These are phyloP conservation scores for Heterobasidion parviporum DNA, from an alignment of 1,284 basidiomycete species.

Conservation along the genomic window DNA sequence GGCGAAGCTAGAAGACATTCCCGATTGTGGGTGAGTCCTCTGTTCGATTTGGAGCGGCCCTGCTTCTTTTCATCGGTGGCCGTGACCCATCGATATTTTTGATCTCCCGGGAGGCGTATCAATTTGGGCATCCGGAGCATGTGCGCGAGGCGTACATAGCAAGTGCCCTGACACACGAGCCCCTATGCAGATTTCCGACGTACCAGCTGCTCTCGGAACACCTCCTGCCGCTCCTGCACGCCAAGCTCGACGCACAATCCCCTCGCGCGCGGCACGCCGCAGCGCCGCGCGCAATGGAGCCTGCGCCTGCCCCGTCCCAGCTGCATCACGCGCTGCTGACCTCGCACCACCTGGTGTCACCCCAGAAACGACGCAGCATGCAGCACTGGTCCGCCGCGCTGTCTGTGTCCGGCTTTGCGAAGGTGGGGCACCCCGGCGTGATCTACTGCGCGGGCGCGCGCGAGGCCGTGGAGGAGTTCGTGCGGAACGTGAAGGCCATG, in stretches of 20 bases:
- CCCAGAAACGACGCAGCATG: conserved; percentile 58
- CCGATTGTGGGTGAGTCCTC: conserved; percentile 29
- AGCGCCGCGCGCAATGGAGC: neutral
- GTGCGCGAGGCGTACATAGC: too few relatives aligned
- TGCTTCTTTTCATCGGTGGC: neutral
- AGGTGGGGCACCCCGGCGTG: conserved; percentile 66
- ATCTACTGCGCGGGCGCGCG: conserved; percentile 58
- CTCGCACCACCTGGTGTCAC: conserved; percentile 67
- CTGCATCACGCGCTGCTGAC: conserved; percentile 57
- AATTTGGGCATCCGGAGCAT: neutral
- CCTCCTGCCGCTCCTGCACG: conserved; percentile 48
- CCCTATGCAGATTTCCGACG: conserved; percentile 41
- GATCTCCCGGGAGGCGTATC: neutral
- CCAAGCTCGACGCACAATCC: neutral
- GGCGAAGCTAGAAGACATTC: conserved; percentile 32
- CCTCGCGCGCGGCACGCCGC: too few relatives aligned
- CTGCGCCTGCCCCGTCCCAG: conserved; percentile 1
- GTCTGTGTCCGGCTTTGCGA: conserved; percentile 56
- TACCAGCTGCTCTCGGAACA: conserved; percentile 51
- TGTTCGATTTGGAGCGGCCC: neutral
- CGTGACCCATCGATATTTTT: neutral
- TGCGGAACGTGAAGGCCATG: conserved; percentile 62
- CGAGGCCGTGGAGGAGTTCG: conserved; percentile 52
- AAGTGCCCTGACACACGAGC: neutral
- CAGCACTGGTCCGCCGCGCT: conserved; percentile 52